A percentile compares a stretch with the other conserved stretches of the same genome.
Conservation (phyloP, 2,329 filamentous ascomycete species). For the Fusarium verrucosum region DNA sequence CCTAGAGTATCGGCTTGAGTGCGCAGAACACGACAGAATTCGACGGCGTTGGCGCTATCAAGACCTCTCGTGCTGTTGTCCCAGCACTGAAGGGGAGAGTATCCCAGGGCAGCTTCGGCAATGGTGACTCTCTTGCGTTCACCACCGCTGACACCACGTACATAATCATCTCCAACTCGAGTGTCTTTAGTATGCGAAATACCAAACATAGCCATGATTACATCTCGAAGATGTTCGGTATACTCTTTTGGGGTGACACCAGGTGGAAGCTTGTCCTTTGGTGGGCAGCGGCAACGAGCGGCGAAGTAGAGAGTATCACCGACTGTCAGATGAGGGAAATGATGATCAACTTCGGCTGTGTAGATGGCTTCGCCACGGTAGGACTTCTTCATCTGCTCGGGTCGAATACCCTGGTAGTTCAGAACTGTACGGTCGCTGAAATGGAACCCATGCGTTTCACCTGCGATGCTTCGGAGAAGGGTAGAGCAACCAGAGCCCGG, state of each 20-base stretch:
- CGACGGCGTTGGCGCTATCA: slow-evolving; percentile 70
- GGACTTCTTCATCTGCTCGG: slow-evolving; percentile 75
- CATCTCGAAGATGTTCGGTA: slow-evolving; percentile 69
- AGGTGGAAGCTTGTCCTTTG: slow-evolving; percentile 59
- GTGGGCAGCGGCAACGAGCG: slow-evolving; percentile 69
- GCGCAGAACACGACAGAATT: slow-evolving; percentile 70
- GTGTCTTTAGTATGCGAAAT: slow-evolving; percentile 75
- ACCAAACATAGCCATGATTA: slow-evolving; percentile 75
- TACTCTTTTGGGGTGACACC: slow-evolving; percentile 62
- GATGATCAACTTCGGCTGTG: slow-evolving; percentile 80
- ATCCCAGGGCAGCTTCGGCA: slow-evolving; percentile 45
- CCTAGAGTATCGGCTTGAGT: slow-evolving; percentile 68
- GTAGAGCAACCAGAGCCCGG: slow-evolving; percentile 78
- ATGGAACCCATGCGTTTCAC: slow-evolving; percentile 79
- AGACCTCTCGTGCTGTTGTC: slow-evolving; percentile 73
- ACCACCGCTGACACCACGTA: slow-evolving; percentile 64
- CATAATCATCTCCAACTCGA: slow-evolving; percentile 73
- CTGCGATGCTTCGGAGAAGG: slow-evolving; percentile 80
- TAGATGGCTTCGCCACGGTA: slow-evolving; percentile 86
- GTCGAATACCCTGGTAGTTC: slow-evolving; percentile 74
- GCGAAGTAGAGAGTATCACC: slow-evolving; percentile 81
- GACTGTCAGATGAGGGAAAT: slow-evolving; percentile 77
- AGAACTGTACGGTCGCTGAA: slow-evolving; percentile 73
- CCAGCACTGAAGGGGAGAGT: slow-evolving; percentile 70
- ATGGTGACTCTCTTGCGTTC: slow-evolving; percentile 57